These are phyloP conservation scores for Colletotrichum falcatum DNA, from an alignment of 2,329 filamentous ascomycete species.

Conservation along the genomic window DNA sequence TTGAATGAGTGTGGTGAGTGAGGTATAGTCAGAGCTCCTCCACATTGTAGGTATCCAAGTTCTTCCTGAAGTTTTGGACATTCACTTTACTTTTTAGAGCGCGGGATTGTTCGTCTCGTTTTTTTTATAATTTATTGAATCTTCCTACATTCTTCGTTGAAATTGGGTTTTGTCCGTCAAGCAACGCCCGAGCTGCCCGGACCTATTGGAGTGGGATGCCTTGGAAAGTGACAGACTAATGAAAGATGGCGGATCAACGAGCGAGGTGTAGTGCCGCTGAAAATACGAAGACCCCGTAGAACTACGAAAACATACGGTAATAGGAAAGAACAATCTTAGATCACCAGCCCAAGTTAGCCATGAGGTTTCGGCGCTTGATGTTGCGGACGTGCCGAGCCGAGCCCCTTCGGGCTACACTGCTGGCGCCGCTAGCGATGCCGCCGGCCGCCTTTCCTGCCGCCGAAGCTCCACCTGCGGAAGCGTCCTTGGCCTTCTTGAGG, in stretches of 20 bases:
- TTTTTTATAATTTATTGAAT: background rate
- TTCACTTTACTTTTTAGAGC: background rate
- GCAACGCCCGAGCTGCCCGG: background rate
- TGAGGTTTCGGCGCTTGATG: constrained; percentile 25
- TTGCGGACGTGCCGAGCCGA: background rate
- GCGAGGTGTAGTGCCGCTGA: background rate
- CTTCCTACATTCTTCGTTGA: too few species aligned
- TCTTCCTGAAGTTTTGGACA: background rate
- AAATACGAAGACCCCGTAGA: background rate
- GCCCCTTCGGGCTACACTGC: background rate
- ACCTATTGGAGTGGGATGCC: background rate
- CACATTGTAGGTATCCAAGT: background rate
- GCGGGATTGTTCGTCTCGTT: background rate
- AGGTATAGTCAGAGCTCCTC: background rate
- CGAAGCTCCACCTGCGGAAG: constrained; percentile 1
- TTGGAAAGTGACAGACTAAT: background rate
- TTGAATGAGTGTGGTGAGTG: background rate
- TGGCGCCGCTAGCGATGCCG: background rate
- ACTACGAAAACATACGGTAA: background rate
- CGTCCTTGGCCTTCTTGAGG: constrained; percentile 29
- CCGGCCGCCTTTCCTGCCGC: constrained; percentile 14
- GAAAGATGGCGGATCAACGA: too few species aligned
- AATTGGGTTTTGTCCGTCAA: background rate
- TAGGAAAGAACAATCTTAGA: background rate
- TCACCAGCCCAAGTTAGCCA: constrained; percentile 29